Evolutionary conservation across 2,329 filamentous ascomycete species (phyloP).

Genomic region (Colletotrichum caudatum): DNA sequence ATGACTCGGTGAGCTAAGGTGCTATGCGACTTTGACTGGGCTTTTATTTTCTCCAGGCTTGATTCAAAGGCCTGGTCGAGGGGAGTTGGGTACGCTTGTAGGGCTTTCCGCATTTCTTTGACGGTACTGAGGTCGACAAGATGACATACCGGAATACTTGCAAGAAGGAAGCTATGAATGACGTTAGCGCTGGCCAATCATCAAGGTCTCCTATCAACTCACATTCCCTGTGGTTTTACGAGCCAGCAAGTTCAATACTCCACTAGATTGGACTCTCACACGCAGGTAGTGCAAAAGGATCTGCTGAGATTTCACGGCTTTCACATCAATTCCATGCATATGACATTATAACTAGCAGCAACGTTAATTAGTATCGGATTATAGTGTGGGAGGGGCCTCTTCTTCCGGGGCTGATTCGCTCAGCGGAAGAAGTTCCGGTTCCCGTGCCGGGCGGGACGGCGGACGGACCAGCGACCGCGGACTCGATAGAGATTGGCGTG

Average conservation of each 20-base stretch:
- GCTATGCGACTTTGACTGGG: background rate
- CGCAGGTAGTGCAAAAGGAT: background rate
- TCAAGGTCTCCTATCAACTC: background rate
- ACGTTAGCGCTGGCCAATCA: background rate
- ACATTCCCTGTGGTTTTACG: background rate
- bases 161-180: background rate
- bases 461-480: background rate
- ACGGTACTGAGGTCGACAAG: background rate
- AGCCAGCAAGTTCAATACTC: background rate
- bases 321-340: background rate
- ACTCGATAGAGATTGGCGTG: conserved; percentile 2
- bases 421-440: background rate
- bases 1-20: background rate
- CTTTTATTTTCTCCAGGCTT: background rate
- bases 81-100: background rate
- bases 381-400: background rate
- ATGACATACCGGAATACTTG: background rate
- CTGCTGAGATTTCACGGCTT: background rate
- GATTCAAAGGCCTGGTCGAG: background rate
- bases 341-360: too few species aligned
- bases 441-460: background rate
- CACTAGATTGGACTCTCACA: background rate
- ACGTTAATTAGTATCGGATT: background rate
- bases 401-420: background rate
- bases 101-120: background rate